A percentile compares a stretch with the other conserved stretches of the same genome.
Conservation (phyloP, 306 rosid genomes). For the Pyrus bretschneideri region DNA sequence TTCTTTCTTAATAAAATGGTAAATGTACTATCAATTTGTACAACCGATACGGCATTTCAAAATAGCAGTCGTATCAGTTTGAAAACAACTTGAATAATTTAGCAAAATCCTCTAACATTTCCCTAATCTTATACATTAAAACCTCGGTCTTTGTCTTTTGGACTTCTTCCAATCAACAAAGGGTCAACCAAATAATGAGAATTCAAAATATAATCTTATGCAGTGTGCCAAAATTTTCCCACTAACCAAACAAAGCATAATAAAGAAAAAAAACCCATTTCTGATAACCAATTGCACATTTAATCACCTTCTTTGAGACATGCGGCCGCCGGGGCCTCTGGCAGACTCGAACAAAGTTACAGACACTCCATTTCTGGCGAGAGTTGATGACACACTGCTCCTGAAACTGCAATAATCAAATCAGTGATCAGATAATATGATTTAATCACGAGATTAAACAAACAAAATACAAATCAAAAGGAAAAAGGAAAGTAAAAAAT, state of each 20-base stretch:
- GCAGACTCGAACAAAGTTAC: conserved; percentile 84
- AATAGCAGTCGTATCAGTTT: neutral
- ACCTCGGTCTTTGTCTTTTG: neutral
- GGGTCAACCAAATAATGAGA: neutral
- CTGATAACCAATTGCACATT: neutral
- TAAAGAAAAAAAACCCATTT: conserved; percentile 3
- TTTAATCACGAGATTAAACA: neutral
- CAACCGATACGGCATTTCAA: neutral
- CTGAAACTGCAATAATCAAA: conserved; percentile 50
- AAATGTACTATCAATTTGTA: neutral
- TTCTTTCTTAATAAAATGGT: neutral
- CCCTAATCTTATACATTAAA: neutral
- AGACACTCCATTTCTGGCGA: conserved; percentile 65
- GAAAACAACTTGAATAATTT: neutral
- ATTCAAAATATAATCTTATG: neutral
- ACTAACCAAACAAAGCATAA: neutral
- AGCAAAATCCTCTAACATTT: neutral
- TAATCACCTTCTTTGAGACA: conserved; percentile 74
- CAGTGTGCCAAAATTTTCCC: neutral
- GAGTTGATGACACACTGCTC: conserved; percentile 80
- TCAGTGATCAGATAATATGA: neutral
- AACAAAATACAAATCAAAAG: neutral
- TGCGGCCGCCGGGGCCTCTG: conserved; percentile 94
- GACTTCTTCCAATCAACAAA: neutral
- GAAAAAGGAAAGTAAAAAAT: neutral